Evolutionary conservation across 345 rosid species (phyloP), one percentile per base, ranked within the genome.

Genomic region (Mallotus nudiflorus): DNA sequence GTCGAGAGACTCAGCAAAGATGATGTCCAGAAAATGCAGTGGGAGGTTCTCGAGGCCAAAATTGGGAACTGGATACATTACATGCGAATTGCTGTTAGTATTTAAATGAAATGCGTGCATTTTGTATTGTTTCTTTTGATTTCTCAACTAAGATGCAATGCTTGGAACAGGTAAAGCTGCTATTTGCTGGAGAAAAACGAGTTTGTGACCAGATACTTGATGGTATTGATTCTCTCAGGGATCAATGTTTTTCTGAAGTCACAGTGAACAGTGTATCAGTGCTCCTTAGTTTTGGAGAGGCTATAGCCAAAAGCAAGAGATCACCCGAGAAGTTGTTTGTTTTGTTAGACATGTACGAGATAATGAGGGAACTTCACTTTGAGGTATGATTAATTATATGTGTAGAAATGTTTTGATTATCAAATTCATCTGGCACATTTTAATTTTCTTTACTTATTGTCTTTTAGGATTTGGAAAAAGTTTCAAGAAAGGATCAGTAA

Each of bases 1-100:
- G 96, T 92, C 65, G 99, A 96, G 77, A 96, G 90, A 75, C 91
- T 92, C 65, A 89, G 88, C 79, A 95, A 92, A 79, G 98, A 95
- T 69, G 98, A 92, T 72, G 96, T 92, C 59, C 99, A 95, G 83
- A 95, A 79, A 85, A 88, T 95, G 99, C 99, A 87, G 49, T 92
- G 99, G 99, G 98, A 95, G 71, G 97, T 89, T 74, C 80, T 95
- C 80, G 98, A 95, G 81, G 93, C 98, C 28, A 95, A 95, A 81
- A 95, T 95, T 60, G 98, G 93, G 76, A 91, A 90, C 55, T 94
- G 98, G 98, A 91, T 91, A 73, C 97, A 90, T 81, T 88, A 86
- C 75, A 91, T 95, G 99, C 84, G 98, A 56, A 90, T 95, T 76
- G 85, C 98, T 24, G 99, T 95, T 80, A 71, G 85, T 37, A 72